phyloP scores from a whole-genome alignment of 2,329 filamentous ascomycete species.

The Colletotrichum zoysiae region DNA sequence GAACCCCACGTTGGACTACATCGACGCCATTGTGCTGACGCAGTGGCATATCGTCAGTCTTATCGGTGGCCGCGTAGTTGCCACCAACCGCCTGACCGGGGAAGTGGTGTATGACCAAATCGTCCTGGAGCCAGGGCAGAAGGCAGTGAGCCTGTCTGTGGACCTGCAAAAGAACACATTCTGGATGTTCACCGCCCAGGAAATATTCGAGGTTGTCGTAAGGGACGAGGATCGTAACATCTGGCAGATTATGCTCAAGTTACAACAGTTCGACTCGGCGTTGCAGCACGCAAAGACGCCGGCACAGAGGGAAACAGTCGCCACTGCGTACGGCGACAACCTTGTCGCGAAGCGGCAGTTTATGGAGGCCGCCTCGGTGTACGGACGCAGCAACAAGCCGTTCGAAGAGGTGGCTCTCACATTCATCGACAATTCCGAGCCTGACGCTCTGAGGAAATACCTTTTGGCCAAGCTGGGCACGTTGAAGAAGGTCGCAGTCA shows the following conservation, averaged over 20 bases:
- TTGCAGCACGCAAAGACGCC: constrained; percentile 85
- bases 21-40: constrained; percentile 85
- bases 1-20: constrained; percentile 76
- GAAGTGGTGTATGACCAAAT: constrained; percentile 88
- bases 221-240: constrained; percentile 92
- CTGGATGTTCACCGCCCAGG: constrained; percentile 92
- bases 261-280: constrained; percentile 89
- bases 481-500: constrained; percentile 84
- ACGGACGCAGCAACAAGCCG: constrained; percentile 94
- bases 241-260: constrained; percentile 92
- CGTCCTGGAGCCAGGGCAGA: constrained; percentile 84
- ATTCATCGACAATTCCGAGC: constrained; percentile 90
- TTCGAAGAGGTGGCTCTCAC: constrained; percentile 95
- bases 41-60: constrained; percentile 94
- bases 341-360: constrained; percentile 85
- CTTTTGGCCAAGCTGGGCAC: constrained; percentile 84
- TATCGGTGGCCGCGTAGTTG: constrained; percentile 85
- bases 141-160: constrained; percentile 84
- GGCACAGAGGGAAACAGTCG: constrained; percentile 89
- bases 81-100: constrained; percentile 88
- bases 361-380: constrained; percentile 87
- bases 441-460: constrained; percentile 92
- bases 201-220: constrained; percentile 94
- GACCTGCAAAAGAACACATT: constrained; percentile 97
- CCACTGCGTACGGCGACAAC: constrained; percentile 91